phyloP scores from a whole-genome alignment of 768 basidiomycete genomes.

The Polyporus arcularius region DNA sequence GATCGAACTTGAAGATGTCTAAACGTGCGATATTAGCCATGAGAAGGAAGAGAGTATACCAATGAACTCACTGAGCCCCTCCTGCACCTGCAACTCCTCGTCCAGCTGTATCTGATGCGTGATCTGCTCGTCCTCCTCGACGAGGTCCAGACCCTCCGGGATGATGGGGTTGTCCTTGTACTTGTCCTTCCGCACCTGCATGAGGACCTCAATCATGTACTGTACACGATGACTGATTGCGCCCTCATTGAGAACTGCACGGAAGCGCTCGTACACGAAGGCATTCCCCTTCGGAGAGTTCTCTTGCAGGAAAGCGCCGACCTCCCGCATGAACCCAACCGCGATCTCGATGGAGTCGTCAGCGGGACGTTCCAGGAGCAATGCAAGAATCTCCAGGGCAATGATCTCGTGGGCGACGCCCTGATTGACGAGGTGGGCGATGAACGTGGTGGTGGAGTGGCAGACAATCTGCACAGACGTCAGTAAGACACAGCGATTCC shows the following conservation, averaged over 20 bases:
- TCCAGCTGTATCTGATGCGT: constrained; percentile 89
- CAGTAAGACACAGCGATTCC: neutral
- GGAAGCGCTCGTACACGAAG: constrained; percentile 95
- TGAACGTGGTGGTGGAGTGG: constrained; percentile 60
- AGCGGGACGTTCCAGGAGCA: constrained; percentile 94
- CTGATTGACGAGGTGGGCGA: constrained; percentile 92
- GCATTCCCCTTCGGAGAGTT: constrained; percentile 94
- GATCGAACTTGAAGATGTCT: constrained; percentile 97
- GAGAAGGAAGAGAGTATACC: neutral
- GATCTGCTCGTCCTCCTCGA: constrained; percentile 97
- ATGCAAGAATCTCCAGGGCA: constrained; percentile 90
- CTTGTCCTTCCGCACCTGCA: constrained; percentile 99
- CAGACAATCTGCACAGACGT: constrained; percentile 73
- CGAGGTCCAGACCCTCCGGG: constrained; percentile 92
- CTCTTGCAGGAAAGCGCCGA: constrained; percentile 91
- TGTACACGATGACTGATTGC: constrained; percentile 94
- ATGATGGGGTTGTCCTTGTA: constrained; percentile 98
- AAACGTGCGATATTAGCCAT: neutral
- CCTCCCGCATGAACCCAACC: constrained; percentile 96
- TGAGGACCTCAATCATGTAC: constrained; percentile 99
- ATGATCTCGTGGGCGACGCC: constrained; percentile 91
- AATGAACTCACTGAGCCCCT: constrained; percentile 78
- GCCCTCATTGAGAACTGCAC: constrained; percentile 94
- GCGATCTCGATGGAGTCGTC: constrained; percentile 99
- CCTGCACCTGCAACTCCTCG: constrained; percentile 92